Evolutionary conservation across 2,329 filamentous ascomycete genomes (phyloP).

Genomic region (Microascus cirrosus): DNA sequence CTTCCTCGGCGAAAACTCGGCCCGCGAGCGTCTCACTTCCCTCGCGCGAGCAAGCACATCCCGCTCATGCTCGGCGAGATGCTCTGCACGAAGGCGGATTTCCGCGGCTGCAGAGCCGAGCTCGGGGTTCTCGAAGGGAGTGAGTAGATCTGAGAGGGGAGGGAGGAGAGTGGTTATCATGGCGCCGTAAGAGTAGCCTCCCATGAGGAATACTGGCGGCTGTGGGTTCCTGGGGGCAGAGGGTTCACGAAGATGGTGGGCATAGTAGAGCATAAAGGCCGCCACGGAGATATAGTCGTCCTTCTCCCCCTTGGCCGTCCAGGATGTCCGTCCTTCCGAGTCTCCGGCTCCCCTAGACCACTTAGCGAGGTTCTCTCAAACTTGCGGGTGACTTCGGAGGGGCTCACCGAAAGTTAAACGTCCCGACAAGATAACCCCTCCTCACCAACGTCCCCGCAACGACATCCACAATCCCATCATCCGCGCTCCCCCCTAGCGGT

Average conservation of each 20-base stretch:
- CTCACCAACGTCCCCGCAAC: conserved; percentile 54
- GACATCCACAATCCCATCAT: conserved; percentile 68
- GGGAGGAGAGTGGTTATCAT: conserved; percentile 68
- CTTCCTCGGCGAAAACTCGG: conserved; percentile 11
- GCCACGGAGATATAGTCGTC: conserved; percentile 74
- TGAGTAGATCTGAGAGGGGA: conserved; percentile 45
- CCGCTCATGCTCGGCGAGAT: conserved; percentile 54
- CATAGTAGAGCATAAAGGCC: conserved; percentile 69
- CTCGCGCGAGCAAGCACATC: conserved; percentile 26
- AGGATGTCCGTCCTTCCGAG: conserved; percentile 72
- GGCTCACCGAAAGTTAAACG: conserved; percentile 80
- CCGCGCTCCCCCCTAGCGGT: conserved; percentile 71
- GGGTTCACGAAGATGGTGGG: conserved; percentile 40
- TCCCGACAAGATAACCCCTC: conserved; percentile 64
- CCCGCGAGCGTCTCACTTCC: conserved; percentile 4
- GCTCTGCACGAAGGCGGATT: conserved; percentile 58
- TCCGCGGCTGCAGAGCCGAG: conserved; percentile 52
- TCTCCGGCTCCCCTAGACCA: conserved; percentile 57
- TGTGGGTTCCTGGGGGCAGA: conserved; percentile 16
- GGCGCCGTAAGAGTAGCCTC: conserved; percentile 86
- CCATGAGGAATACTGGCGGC: conserved; percentile 39
- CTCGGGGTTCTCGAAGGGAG: conserved; percentile 41
- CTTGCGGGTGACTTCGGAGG: neutral
- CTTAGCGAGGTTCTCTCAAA: neutral
- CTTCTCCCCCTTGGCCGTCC: conserved; percentile 72